Conservation (phyloP, 2,329 filamentous ascomycete species). For the Leptoxyphium fumago region DNA sequence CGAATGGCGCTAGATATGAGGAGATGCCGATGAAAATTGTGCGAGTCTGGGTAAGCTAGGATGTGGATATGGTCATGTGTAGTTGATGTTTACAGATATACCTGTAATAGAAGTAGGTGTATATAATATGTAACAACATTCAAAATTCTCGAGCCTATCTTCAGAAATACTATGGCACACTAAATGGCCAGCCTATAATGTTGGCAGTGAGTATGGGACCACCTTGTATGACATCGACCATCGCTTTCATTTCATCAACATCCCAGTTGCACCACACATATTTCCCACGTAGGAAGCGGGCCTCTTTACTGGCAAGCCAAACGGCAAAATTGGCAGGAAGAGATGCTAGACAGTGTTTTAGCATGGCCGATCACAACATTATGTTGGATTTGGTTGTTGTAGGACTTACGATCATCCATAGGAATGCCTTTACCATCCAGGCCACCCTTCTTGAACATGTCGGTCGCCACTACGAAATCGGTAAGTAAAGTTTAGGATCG, state of each 20-base stretch:
- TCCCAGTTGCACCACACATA: slow-evolving; percentile 27
- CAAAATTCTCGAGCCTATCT: too few species aligned
- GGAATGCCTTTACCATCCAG: neutral
- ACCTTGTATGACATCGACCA: neutral
- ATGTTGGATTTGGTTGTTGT: neutral
- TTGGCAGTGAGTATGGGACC: neutral
- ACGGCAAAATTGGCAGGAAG: slow-evolving; percentile 18
- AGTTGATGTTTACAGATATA: too few species aligned
- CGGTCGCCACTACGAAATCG: slow-evolving; percentile 6
- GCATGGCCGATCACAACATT: neutral
- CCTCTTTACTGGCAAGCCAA: slow-evolving; percentile 26
- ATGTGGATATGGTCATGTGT: too few species aligned
- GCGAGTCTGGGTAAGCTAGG: too few species aligned
- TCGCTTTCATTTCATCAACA: slow-evolving; percentile 23
- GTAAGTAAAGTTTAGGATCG: slow-evolving; percentile 1
- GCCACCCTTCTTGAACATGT: neutral
- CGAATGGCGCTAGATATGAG: too few species aligned
- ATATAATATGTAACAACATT: too few species aligned
- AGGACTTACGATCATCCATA: neutral
- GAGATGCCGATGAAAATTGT: too few species aligned
- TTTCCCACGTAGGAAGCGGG: slow-evolving; percentile 24
- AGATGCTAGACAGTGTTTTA: neutral
- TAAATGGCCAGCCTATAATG: neutral
- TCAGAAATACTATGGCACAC: too few species aligned
- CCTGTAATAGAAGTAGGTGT: too few species aligned